Base-by-base conservation (phyloP, 1,284 basidiomycete species). In the Austroboletus rostrupii region DNA sequence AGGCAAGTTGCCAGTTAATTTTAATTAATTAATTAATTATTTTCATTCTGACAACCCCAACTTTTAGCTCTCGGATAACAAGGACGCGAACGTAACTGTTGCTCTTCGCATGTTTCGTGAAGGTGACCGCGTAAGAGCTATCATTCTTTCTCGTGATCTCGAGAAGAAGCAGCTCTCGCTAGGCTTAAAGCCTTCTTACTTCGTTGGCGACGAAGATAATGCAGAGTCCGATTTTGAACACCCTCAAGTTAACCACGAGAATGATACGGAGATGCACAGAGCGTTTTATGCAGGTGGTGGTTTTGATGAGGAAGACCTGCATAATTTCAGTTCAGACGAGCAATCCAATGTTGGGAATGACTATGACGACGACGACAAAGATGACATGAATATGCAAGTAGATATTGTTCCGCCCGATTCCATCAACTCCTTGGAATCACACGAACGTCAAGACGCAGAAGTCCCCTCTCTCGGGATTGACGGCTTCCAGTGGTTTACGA, bases 111-210 rank as follows among this genome's bases (percentile, higher is more conserved):
- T 84, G 26, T 97, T 97, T 78, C 79, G 83, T 32, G 85, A 90
- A 66, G 92, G 92, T 16, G 94, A 98, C 69, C 75, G 76, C 35
- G 90, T 98, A 52, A 90, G 87, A 67, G 91, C 90, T 1, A 70
- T 87, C 41, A 79, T 99, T 42, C 68, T 90, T 43, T 78, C 79
- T 11, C 75, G 96, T 43, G 86, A 95, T 61, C 58, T 60, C 5
- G 80, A 83, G 56, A 93, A 90, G 69, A 81, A 79, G 43, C 87
- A 88, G 47, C 84, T 98, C 57, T 89, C 89, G 41, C 80, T 99
- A 40, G 88, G 92, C 47, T 75, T 98, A 54, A 98, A 97, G 70
- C 91, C 90, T 32, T 95, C 89, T 43, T 87, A 88, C 69, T 96
- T 97, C 66, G 70, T 67, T 32, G 79, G 77, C 26, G 66, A 67